Base-by-base conservation (phyloP, 805 yeast species). In the Metschnikowia lunata region DNA sequence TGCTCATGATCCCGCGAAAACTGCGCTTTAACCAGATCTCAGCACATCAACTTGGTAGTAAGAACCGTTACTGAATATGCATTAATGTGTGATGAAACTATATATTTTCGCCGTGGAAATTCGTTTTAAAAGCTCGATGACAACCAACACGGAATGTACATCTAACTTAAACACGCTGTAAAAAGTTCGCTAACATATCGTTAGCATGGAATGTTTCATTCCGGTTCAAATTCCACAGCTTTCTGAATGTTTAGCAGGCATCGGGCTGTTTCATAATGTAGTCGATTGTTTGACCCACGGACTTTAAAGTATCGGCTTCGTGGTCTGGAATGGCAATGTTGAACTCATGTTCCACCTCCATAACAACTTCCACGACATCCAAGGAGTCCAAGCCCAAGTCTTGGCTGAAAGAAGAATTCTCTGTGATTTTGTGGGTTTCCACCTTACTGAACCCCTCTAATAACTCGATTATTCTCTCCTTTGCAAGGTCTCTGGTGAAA, bases 401-500 rank as follows among this genome's bases (percentile, higher is more conserved):
- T 43, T 64, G 68, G 15, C 59, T 57, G 54, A 60, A 71, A 8
- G 70, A 55, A 6, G 70, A 55, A 14, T 56, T 54, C 46, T 70
- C 75, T 32, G 60, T 60, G 50, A 71, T 64, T 33, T 65, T 71
- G 47, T 66, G 69, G 39, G 60, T 50, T 35, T 71, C 71, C 15
- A 78, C 72, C 58, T 81, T 82, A 53, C 76, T 82, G 64, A 76
- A 82, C 8, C 83, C 80, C 62, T 82, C 85, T 50, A 82, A 70
- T 56, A 82, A 65, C 57, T 82, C 86, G 43, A 80, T 58, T 43
- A 82, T 70, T 69, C 88, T 75, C 55, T 79, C 83, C 42, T 69
- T 69, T 43, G 83, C 79, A 32, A 76, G 61, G n/a, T 82, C 86
- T 61, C 75, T 78, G 36, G 85, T 78, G 54, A 82, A 69, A 28